phyloP scores from a whole-genome alignment of 1,284 basidiomycete genomes.

The Albatrellus sp. region DNA sequence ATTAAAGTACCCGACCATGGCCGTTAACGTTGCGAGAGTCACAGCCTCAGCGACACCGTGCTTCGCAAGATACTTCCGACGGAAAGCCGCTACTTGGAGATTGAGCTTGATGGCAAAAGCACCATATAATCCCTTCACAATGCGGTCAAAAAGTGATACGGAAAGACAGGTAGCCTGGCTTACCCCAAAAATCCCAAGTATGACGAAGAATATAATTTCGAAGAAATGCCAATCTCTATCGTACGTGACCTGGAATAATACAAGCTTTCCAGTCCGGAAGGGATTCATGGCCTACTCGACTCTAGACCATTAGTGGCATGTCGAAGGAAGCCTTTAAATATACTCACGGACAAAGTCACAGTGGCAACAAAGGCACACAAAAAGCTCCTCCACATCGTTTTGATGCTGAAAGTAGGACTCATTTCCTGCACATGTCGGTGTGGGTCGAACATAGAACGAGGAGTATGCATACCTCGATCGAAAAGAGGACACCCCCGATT shows the following conservation, averaged over 20 bases:
- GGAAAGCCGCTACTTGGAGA: slow-evolving; percentile 88
- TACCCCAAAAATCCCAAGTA: slow-evolving; percentile 93
- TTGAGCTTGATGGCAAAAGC: slow-evolving; percentile 97
- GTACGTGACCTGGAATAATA: slow-evolving; percentile 96
- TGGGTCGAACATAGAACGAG: too few relatives aligned
- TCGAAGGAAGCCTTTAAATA: neutral
- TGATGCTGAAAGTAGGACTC: slow-evolving; percentile 93
- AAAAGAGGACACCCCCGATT: slow-evolving; percentile 94
- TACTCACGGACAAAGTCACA: slow-evolving; percentile 81
- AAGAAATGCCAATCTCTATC: slow-evolving; percentile 99
- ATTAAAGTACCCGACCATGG: slow-evolving; percentile 89
- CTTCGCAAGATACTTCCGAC: slow-evolving; percentile 75
- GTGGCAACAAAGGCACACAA: slow-evolving; percentile 96
- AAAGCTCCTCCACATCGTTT: slow-evolving; percentile 98
- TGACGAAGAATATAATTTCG: slow-evolving; percentile 92
- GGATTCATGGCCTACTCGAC: slow-evolving; percentile 83
- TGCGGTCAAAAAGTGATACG: neutral
- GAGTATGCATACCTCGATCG: slow-evolving; percentile 47
- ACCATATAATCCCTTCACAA: slow-evolving; percentile 81
- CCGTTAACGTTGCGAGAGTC: slow-evolving; percentile 77
- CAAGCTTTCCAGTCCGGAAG: slow-evolving; percentile 95
- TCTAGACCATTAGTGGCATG: neutral
- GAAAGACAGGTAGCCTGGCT: slow-evolving; percentile 14
- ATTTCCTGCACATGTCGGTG: slow-evolving; percentile 62
- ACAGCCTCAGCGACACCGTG: slow-evolving; percentile 88